phyloP scores from a whole-genome alignment of 768 basidiomycete species.

The Suillus tomentosus region DNA sequence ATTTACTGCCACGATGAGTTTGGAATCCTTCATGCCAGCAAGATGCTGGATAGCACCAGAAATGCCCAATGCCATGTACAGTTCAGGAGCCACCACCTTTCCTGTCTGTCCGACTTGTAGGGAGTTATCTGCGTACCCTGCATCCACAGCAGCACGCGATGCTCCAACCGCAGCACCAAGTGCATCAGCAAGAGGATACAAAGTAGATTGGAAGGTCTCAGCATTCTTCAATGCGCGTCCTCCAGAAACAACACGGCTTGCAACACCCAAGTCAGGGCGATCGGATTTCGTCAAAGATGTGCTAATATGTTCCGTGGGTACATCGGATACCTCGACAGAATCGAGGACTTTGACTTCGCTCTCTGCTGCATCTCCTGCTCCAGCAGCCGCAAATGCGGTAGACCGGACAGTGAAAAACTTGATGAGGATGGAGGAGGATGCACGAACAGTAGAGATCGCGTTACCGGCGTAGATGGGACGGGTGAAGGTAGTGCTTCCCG shows the following conservation, averaged over 20 bases:
- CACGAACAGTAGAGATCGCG: conserved; percentile 90
- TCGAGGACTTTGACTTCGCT: conserved; percentile 65
- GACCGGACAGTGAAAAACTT: conserved; percentile 96
- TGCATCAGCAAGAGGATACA: conserved; percentile 91
- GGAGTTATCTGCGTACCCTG: conserved; percentile 97
- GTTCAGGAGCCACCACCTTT: conserved; percentile 95
- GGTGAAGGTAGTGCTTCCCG: conserved; percentile 81
- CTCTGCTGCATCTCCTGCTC: conserved; percentile 48
- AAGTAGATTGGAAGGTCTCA: conserved; percentile 83
- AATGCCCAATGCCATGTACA: conserved; percentile 96
- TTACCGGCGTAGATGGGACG: conserved; percentile 98
- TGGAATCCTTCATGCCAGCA: conserved; percentile 99
- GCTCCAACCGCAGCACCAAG: conserved; percentile 97
- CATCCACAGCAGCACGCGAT: conserved; percentile 97
- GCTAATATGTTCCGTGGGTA: conserved; percentile 59
- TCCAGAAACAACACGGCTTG: conserved; percentile 88
- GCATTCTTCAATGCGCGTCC: conserved; percentile 94
- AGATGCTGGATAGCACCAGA: conserved; percentile 99
- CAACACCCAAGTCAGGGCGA: conserved; percentile 88
- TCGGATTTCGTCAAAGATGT: conserved; percentile 87
- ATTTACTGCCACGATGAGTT: conserved; percentile 97
- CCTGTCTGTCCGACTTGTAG: conserved; percentile 99
- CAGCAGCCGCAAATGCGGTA: conserved; percentile 81
- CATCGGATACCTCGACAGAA: conserved; percentile 58
- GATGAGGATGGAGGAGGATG: conserved; percentile 70